phyloP scores from a whole-genome alignment of 192 early-diverging fungal species.

The Coemansia sp. region DNA sequence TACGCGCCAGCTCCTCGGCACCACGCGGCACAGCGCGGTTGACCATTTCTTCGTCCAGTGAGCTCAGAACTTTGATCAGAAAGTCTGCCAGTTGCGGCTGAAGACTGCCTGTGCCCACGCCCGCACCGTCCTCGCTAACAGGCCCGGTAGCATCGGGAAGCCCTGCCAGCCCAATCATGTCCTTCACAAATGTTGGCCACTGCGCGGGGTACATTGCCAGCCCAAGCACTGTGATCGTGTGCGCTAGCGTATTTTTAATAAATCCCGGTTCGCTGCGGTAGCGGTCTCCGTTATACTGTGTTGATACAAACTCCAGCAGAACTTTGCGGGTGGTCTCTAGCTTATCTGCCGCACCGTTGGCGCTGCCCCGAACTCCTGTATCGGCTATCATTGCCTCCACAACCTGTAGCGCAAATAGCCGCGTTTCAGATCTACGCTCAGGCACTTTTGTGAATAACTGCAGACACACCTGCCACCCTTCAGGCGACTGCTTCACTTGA shows the following conservation, averaged over 20 bases:
- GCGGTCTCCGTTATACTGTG: constrained; percentile 33
- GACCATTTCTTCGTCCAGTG: constrained; percentile 89
- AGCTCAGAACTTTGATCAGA: constrained; percentile 73
- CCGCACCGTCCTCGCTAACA: constrained; percentile 43
- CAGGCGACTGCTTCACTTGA: constrained; percentile 68
- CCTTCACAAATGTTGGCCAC: constrained; percentile 88
- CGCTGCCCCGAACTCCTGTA: constrained; percentile 26
- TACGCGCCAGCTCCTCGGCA: constrained; percentile 66
- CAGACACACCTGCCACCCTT: constrained; percentile 86
- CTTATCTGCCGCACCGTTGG: constrained; percentile 39
- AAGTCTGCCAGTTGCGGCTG: constrained; percentile 60
- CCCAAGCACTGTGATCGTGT: constrained; percentile 78
- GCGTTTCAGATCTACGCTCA: constrained; percentile 74
- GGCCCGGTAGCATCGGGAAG: constrained; percentile 51
- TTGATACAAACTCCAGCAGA: constrained; percentile 45
- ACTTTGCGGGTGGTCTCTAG: constrained; percentile 27
- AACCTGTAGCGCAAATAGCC: constrained; percentile 82
- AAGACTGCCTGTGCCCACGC: constrained; percentile 57
- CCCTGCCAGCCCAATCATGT: constrained; percentile 69
- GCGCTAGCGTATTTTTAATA: constrained; percentile 82
- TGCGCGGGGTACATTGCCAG: constrained; percentile 76
- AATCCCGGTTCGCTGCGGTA: constrained; percentile 51
- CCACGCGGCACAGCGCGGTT: constrained; percentile 66
- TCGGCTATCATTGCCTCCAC: constrained; percentile 60
- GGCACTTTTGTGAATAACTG: constrained; percentile 74